These are phyloP conservation scores for Fusarium dimerum DNA, from an alignment of 2,329 filamentous ascomycete species.

Conservation along the genomic window DNA sequence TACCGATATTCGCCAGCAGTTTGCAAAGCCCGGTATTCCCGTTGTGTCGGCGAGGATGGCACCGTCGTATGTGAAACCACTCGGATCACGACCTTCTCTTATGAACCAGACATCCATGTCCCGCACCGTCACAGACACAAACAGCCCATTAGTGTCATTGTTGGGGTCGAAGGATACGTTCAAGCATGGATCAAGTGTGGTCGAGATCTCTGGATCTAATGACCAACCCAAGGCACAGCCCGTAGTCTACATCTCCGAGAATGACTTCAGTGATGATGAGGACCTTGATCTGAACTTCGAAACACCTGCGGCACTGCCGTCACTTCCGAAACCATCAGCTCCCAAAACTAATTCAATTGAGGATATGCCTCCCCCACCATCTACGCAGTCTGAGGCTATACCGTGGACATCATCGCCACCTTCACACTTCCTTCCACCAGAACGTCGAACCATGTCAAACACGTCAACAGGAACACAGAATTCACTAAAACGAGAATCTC, in stretches of 20 bases:
- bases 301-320: constrained; percentile 54
- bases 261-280: constrained; percentile 85
- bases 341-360: constrained; percentile 25
- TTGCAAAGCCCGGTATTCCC: constrained; percentile 46
- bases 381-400: constrained; percentile 39
- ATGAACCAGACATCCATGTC: constrained; percentile 24
- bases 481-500: constrained; percentile 46
- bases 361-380: constrained; percentile 30
- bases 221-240: constrained; percentile 29
- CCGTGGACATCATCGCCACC: constrained; percentile 73
- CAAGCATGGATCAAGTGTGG: constrained; percentile 27
- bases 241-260: constrained; percentile 66
- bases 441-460: constrained; percentile 14
- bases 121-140: constrained; percentile 9
- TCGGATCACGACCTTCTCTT: constrained; percentile 36
- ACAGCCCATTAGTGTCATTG: constrained; percentile 40
- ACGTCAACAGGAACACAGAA: constrained; percentile 22
- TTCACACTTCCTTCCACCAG: constrained; percentile 47
- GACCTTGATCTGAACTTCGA: constrained; percentile 72
- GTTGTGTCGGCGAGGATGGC: constrained; percentile 43
- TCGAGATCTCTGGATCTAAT: constrained; percentile 38
- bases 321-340: constrained; percentile 27
- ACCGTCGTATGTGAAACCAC: constrained; percentile 27
- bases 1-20: constrained; percentile 52
- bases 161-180: constrained; percentile 53